Base-by-base conservation (phyloP, 2,329 filamentous ascomycete species). In the Fusarium sp. region DNA sequence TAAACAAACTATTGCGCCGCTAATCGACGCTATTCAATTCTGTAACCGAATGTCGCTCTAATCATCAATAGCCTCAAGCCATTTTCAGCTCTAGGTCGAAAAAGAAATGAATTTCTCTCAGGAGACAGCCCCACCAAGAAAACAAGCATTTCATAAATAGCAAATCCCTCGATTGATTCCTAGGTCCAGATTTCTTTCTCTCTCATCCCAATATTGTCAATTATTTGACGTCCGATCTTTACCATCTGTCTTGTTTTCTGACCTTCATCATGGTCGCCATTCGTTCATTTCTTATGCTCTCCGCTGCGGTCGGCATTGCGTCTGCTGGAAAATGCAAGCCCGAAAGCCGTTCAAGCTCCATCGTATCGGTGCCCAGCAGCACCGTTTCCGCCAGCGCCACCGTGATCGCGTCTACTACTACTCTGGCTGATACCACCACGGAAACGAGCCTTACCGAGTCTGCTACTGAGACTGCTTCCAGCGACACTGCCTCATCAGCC, bases 111-210 rank as follows among this genome's bases (percentile, higher is more conserved):
- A 2, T 3, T 28, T 3, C 14, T 17, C 20, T n/a, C 35, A 54
- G 35, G 35, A 28, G 33, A 36, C 5, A 28, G 24, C 35, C 6
- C 51, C 24, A 13, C 51, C 3, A 18, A 5, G 6, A 26, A 38
- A n/a, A 28, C 4, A 15, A 20, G 12, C 4, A 11, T 9, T 7
- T 7, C 1, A 54, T 39, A 39, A n/a, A 22, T 4, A 39, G 20
- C 0, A 7, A 6, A 15, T 4, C 3, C 12, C 4, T 24, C 48
- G 20, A 0, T 2, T 12, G 3, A 11, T 1, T 24, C 12, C 12
- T 20, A 1, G 6, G 4, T 35, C 48, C 8, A 1, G 12, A 5
- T 7, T 11, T 3, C 22, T 14, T 20, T 20, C 12, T 7, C 17
- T 18, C 8, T 20, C 6, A 51, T 24, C 9, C 3, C 9, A 3